These are phyloP conservation scores for Suillus cothurnatus DNA, from an alignment of 768 basidiomycete genomes.

Conservation along the genomic window DNA sequence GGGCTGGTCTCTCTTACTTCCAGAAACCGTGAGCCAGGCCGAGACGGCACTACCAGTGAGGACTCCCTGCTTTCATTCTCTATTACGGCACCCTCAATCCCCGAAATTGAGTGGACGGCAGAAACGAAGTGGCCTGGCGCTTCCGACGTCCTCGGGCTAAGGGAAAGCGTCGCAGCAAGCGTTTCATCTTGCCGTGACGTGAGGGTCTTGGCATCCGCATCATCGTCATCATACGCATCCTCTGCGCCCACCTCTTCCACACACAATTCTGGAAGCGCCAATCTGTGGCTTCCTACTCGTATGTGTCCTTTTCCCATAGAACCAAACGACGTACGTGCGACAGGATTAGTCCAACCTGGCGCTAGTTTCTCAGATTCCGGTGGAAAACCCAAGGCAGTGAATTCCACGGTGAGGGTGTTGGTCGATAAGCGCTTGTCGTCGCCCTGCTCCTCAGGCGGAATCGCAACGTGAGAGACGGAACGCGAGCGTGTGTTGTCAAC, in stretches of 20 bases:
- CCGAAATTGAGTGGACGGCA: constrained; percentile 9
- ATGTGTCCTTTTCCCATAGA: constrained; percentile 14
- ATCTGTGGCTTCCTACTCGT: constrained; percentile 15
- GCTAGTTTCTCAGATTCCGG: constrained; percentile 37
- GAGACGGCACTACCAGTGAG: neutral
- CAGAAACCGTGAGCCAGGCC: constrained; percentile 30
- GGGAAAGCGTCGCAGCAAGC: constrained; percentile 43
- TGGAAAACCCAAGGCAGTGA: constrained; percentile 16
- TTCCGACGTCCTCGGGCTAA: constrained; percentile 49
- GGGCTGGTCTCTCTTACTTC: constrained; percentile 46
- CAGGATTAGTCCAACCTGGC: constrained; percentile 33
- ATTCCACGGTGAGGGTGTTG: constrained; percentile 22
- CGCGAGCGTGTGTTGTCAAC: constrained; percentile 13
- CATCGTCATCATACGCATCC: constrained; percentile 25
- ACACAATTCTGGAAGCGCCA: constrained; percentile 26
- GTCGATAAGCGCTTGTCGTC: constrained; percentile 34
- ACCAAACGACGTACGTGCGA: constrained; percentile 16
- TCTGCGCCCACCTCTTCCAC: constrained; percentile 14
- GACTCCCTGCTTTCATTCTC: constrained; percentile 13
- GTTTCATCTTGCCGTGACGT: constrained; percentile 34
- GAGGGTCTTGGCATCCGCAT: constrained; percentile 34
- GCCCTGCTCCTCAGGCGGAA: constrained; percentile 22
- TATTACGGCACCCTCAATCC: neutral
- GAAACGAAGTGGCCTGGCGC: constrained; percentile 15
- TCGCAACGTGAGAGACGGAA: constrained; percentile 26